phyloP scores from a whole-genome alignment of 139 green algal species.

The Coelastrella sp. region DNA sequence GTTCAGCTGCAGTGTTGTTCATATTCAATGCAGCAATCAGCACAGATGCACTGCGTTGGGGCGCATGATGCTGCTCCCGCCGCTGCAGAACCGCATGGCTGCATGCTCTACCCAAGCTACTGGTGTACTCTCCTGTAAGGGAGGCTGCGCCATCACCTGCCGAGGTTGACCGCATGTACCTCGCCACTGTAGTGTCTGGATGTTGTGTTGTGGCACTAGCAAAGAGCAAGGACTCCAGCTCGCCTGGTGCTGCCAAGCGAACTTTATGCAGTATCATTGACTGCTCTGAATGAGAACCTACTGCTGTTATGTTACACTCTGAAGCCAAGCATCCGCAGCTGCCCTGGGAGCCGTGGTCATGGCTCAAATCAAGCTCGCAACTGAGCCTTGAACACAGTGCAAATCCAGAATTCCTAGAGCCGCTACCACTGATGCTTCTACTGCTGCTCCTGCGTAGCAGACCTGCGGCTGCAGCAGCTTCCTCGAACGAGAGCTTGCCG shows the following conservation, averaged over 20 bases:
- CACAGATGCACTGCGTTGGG: slow-evolving; percentile 3
- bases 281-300: not conserved
- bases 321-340: slow-evolving; percentile 2
- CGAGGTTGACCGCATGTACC: not conserved
- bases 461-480: slow-evolving; percentile 27
- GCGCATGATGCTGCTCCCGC: not conserved
- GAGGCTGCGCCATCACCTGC: no score
- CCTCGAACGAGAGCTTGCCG: not conserved
- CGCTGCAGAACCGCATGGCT: not conserved
- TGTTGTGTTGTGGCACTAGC: slow-evolving; percentile 13
- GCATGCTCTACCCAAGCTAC: not conserved
- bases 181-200: slow-evolving; percentile 33
- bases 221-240: slow-evolving; percentile 45
- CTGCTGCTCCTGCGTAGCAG: slow-evolving; percentile 12
- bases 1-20: not conserved
- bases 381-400: slow-evolving; percentile 32
- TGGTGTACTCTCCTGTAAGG: not conserved
- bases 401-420: not conserved
- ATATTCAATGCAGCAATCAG: not conserved
- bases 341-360: not conserved
- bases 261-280: slow-evolving; percentile 39
- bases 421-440: slow-evolving; percentile 11
- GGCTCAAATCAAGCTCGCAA: slow-evolving; percentile 33
- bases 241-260: not conserved
- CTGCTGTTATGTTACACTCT: no score